Percentiles rank a stretch among this genome's conserved stretches.
phyloP scores from a whole-genome alignment of 768 basidiomycete genomes.

The Tubosaeta brunneosetosa region DNA sequence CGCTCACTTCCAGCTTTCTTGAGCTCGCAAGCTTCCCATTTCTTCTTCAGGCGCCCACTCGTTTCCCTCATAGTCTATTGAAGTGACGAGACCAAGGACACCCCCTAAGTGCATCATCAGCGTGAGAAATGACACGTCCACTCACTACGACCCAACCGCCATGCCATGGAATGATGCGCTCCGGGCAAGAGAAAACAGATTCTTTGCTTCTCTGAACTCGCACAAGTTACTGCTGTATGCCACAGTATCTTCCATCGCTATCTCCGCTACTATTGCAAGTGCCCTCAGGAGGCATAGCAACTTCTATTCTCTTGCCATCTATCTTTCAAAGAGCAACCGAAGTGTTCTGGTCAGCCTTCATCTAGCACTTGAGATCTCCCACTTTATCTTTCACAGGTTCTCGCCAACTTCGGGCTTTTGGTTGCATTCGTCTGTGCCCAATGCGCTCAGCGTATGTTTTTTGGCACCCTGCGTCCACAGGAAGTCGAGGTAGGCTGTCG shows the following conservation, averaged over 20 bases:
- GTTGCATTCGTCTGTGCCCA: conserved; percentile 72
- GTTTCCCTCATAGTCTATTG: conserved; percentile 45
- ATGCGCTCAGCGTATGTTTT: conserved; percentile 81
- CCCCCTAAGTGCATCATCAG: background rate
- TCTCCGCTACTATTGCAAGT: conserved; percentile 69
- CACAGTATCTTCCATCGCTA: conserved; percentile 59
- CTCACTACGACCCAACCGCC: background rate
- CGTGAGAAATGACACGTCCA: conserved; percentile 19
- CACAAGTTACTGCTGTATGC: conserved; percentile 70
- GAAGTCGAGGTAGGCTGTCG: conserved; percentile 77
- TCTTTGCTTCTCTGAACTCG: conserved; percentile 48
- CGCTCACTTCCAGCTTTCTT: conserved; percentile 60
- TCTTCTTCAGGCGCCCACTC: conserved; percentile 64
- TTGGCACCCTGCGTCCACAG: conserved; percentile 78
- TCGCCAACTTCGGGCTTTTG: conserved; percentile 88
- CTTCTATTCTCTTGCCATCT: conserved; percentile 92
- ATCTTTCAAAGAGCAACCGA: conserved; percentile 89
- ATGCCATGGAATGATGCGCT: conserved; percentile 52
- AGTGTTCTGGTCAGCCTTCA: conserved; percentile 70
- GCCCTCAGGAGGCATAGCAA: conserved; percentile 81
- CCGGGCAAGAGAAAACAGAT: conserved; percentile 47
- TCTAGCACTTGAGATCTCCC: background rate
- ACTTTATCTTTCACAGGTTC: conserved; percentile 47
- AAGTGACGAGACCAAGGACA: no score
- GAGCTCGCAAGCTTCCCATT: conserved; percentile 66